phyloP scores from a whole-genome alignment of 75 land plant genomes.

The Chamaecyparis obtusa region DNA sequence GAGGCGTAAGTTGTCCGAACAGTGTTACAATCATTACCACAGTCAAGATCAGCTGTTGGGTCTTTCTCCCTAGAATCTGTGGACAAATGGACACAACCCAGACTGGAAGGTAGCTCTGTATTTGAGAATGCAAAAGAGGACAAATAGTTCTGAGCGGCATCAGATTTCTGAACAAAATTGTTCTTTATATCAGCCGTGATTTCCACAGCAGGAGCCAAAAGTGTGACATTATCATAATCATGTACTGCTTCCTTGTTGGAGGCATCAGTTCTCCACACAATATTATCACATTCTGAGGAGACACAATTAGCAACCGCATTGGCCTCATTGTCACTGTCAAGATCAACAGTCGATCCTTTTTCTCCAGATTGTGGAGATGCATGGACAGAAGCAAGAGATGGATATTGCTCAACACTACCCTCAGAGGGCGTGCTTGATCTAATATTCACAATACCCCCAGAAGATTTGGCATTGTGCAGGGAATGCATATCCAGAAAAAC shows the following conservation, averaged over 20 bases:
- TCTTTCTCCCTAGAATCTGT: conserved; percentile 1
- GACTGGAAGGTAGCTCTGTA: conserved; percentile 1
- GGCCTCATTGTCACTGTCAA: not conserved
- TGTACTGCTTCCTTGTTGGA: not conserved
- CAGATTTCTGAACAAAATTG: not conserved
- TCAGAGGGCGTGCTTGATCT: not conserved
- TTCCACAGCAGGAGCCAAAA: not conserved
- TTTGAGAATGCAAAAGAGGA: conserved; percentile 11
- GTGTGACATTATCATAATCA: not conserved
- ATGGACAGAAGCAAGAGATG: not conserved
- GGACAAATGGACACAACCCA: not conserved
- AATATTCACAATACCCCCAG: not conserved
- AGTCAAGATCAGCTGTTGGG: not conserved
- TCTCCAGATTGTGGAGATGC: not conserved
- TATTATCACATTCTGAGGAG: not conserved
- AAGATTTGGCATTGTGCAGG: not conserved
- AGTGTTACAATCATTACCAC: not conserved
- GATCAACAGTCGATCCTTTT: not conserved
- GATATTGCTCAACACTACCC: not conserved
- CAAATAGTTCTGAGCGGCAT: not conserved
- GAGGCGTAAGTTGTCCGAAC: not conserved
- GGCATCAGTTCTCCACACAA: not conserved
- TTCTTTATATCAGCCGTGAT: not conserved
- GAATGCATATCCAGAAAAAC: not conserved
- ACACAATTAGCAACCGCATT: not conserved